Base-by-base conservation (phyloP, 1,284 basidiomycete genomes). In the Ustilago xerochloae region DNA sequence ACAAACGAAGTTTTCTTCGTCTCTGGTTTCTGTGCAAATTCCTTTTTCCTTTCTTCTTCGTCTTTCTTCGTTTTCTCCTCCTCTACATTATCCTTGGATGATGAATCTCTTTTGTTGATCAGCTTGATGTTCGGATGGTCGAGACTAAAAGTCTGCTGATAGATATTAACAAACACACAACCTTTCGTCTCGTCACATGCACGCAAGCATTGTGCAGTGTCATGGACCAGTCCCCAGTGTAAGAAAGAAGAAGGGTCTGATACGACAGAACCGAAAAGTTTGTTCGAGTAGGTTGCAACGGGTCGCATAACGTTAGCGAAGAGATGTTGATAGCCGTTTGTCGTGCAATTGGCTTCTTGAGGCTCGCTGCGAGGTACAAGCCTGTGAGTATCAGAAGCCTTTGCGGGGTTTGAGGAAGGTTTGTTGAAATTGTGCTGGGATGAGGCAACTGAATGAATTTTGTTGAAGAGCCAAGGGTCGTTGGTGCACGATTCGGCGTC, bases 1-100 rank as follows among this genome's bases (percentile, higher is more conserved):
- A 67, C 64, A 16, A 67, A 67, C 10, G 58, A 48, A 12, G 43
- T 67, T 38, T 67, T 67, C 58, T 67, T 67, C 10, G 18, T 15
- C 45, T 67, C 64, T 22, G 48, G 30, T 29, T 67, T 47, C 24
- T 16, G 4, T 0, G 58, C 58, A n/a, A 67, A 67, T 9, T 6
- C 20, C 12, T 53, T 48, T 24, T 49, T 39, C 18, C 15, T 18
- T n/a, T 29, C 24, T 13, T 28, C 26, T n/a, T 55, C 28, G 8
- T 33, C 49, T 3, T 20, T 35, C 9, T 26, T 15, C 15, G 7
- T 26, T 29, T 24, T 10, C 22, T 24, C 20, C 2, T 35, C 13
- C 22, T 3, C 36, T 24, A 26, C 12, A 24, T n/a, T 41, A 20
- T 4, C 22, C 18, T 18, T 20, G 13, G n/a, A n/a, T n/a, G n/a